Percentiles rank a stretch among this genome's conserved stretches.
Conservation (phyloP, 106 monocot genomes). For the Phalaenopsis aphrodite region DNA sequence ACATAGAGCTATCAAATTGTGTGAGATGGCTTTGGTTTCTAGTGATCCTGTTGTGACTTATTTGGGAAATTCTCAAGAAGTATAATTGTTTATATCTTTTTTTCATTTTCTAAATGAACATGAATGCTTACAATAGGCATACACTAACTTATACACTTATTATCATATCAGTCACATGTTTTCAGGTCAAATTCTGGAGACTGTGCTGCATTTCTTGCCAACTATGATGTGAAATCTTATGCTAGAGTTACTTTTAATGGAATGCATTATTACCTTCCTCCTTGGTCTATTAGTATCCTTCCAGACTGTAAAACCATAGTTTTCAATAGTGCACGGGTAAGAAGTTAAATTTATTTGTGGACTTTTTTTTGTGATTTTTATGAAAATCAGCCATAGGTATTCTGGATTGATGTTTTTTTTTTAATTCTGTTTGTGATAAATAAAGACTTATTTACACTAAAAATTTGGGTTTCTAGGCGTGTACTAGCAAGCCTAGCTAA, state of each 20-base stretch:
- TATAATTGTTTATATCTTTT: slow-evolving; percentile 5
- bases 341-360: slow-evolving; percentile 7
- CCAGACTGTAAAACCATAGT: slow-evolving; percentile 85
- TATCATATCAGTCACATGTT: slow-evolving; percentile 46
- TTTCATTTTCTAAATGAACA: background rate
- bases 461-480: too few species aligned
- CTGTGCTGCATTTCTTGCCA: slow-evolving; percentile 91
- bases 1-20: slow-evolving; percentile 83
- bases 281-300: slow-evolving; percentile 97
- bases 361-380: background rate
- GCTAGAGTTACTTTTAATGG: slow-evolving; percentile 72
- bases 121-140: background rate
- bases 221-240: slow-evolving; percentile 49
- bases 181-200: slow-evolving; percentile 56
- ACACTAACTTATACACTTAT: slow-evolving; percentile 7
- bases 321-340: slow-evolving; percentile 91
- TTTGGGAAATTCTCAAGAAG: slow-evolving; percentile 72
- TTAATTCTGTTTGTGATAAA: too few species aligned
- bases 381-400: too few species aligned
- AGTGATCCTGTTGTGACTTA: slow-evolving; percentile 61
- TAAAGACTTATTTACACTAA: too few species aligned
- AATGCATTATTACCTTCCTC: slow-evolving; percentile 78
- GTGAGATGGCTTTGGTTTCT: slow-evolving; percentile 69
- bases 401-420: too few species aligned
- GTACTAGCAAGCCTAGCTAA: too few species aligned